These are phyloP conservation scores for Anthracocystis walkeri DNA, from an alignment of 1,284 basidiomycete genomes.

Conservation along the genomic window DNA sequence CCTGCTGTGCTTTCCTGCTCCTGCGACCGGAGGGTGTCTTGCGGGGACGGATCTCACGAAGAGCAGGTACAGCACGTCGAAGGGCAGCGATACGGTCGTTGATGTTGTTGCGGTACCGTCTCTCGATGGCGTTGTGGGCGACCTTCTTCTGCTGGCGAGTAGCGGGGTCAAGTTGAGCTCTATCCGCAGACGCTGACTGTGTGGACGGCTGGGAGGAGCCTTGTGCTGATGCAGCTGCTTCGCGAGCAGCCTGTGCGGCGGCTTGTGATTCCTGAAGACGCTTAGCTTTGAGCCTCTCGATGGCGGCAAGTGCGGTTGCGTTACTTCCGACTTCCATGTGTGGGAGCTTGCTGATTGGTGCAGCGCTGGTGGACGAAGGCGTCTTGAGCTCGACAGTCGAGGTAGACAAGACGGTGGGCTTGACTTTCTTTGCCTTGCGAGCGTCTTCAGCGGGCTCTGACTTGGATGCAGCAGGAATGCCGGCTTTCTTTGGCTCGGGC, in stretches of 20 bases:
- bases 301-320: slow-evolving; percentile 56
- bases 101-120: slow-evolving; percentile 68
- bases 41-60: slow-evolving; percentile 71
- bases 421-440: slow-evolving; percentile 41
- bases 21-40: slow-evolving; percentile 55
- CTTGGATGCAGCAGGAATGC: slow-evolving; percentile 14
- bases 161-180: slow-evolving; percentile 29
- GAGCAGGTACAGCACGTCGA: slow-evolving; percentile 82
- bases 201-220: neutral
- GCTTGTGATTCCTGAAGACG: slow-evolving; percentile 40
- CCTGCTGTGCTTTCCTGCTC: slow-evolving; percentile 56
- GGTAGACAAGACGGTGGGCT: slow-evolving; percentile 8
- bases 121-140: slow-evolving; percentile 67
- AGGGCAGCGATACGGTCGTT: slow-evolving; percentile 68
- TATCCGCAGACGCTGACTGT: slow-evolving; percentile 20
- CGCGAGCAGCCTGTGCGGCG: slow-evolving; percentile 35
- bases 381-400: slow-evolving; percentile 13
- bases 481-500: slow-evolving; percentile 15
- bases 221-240: slow-evolving; percentile 14
- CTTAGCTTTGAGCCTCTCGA: slow-evolving; percentile 55
- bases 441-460: neutral
- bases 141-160: slow-evolving; percentile 61
- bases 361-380: slow-evolving; percentile 5
- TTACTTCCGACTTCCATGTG: slow-evolving; percentile 62
- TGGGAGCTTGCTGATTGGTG: slow-evolving; percentile 45